Evolutionary conservation across 140 eudicot genomes (phyloP).

Genomic region (Cichorium intybus): DNA sequence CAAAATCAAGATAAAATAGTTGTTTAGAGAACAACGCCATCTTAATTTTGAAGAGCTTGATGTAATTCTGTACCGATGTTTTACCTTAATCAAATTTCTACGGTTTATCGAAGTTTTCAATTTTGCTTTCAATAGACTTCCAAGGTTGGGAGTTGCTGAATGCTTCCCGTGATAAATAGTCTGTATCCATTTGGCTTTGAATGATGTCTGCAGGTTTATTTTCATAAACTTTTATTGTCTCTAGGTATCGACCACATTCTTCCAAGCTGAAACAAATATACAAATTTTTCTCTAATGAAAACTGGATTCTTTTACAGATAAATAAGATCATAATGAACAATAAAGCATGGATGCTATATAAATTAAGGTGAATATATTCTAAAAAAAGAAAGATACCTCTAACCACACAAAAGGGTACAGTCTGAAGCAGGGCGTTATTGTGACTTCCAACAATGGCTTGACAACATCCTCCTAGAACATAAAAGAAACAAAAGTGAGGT

Average conservation of each 20-base stretch:
- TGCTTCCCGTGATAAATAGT: conserved; percentile 90
- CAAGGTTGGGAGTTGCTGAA: no score
- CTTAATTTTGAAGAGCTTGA: no score
- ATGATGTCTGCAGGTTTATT: conserved; percentile 91
- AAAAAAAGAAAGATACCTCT: conserved; percentile 61
- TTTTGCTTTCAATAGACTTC: no score
- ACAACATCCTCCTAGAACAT: conserved; percentile 88
- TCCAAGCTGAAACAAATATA: conserved; percentile 62
- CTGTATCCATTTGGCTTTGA: conserved; percentile 97
- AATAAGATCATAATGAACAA: not conserved
- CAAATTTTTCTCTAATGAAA: not conserved
- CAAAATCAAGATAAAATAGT: no score
- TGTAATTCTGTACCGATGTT: no score
- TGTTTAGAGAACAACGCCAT: no score
- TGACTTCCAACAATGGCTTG: conserved; percentile 93
- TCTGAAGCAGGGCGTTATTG: conserved; percentile 96
- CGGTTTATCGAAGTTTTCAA: no score
- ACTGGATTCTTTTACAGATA: conserved; percentile 7
- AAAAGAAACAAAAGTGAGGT: conserved; percentile 1
- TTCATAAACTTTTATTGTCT: conserved; percentile 86
- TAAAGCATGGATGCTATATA: not conserved
- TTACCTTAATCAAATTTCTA: no score
- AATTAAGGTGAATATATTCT: no score
- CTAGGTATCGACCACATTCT: conserved; percentile 97
- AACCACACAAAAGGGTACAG: conserved; percentile 93